phyloP scores from a whole-genome alignment of 805 yeast genomes.

The Zygosaccharomyces siamensis region DNA sequence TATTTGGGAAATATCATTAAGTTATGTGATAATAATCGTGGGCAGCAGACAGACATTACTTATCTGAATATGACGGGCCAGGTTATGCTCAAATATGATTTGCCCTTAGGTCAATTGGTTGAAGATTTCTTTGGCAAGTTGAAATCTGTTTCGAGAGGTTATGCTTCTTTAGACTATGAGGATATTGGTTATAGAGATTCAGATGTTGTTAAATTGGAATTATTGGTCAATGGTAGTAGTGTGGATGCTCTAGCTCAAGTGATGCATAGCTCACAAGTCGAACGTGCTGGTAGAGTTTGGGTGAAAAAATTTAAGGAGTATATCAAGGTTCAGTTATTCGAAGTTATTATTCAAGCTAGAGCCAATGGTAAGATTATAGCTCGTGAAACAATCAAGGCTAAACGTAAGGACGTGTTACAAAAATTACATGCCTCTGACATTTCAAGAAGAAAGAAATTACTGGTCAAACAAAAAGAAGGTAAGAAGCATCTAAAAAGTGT shows the following conservation, averaged over 20 bases:
- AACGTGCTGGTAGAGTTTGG: conserved; percentile 69
- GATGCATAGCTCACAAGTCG: conserved; percentile 77
- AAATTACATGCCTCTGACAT: conserved; percentile 91
- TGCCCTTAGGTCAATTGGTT: conserved; percentile 85
- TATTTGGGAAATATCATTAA: conserved; percentile 83
- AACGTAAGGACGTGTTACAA: conserved; percentile 91
- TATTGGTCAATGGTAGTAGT: conserved; percentile 81
- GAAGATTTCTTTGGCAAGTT: conserved; percentile 94
- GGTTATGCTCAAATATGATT: conserved; percentile 67
- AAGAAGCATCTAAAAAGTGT: conserved; percentile 68
- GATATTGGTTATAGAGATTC: conserved; percentile 82
- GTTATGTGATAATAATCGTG: conserved; percentile 79
- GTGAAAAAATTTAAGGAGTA: conserved; percentile 77
- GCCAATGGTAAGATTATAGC: conserved; percentile 79
- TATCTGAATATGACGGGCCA: conserved; percentile 70
- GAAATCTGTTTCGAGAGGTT: conserved; percentile 85
- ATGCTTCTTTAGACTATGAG: conserved; percentile 91
- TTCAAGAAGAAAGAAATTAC: conserved; percentile 79
- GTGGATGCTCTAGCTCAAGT: conserved; percentile 92
- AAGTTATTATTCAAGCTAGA: conserved; percentile 86
- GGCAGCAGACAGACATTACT: conserved; percentile 72
- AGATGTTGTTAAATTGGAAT: conserved; percentile 80
- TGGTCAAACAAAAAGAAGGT: conserved; percentile 89
- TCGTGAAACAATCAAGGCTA: conserved; percentile 88
- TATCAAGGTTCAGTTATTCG: conserved; percentile 78